Evolutionary conservation across 2,329 filamentous ascomycete genomes (phyloP).

Genomic region (Penicillium sp.): DNA sequence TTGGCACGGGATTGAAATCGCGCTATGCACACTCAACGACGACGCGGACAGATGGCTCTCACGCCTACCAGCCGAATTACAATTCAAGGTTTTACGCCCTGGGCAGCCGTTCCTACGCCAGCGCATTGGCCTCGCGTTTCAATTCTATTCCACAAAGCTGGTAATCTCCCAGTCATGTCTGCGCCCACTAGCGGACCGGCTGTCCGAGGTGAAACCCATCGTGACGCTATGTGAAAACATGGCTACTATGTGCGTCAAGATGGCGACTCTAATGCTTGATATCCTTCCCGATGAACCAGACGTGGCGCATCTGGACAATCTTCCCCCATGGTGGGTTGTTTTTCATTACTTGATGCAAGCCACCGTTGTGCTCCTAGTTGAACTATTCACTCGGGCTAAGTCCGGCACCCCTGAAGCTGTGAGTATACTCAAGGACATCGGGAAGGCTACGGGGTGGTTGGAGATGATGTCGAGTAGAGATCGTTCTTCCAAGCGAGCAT

Average conservation of each 20-base stretch:
- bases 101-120: constrained; percentile 30
- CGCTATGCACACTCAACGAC: constrained; percentile 34
- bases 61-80: constrained; percentile 37
- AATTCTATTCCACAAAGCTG: constrained; percentile 45
- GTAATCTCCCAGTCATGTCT: constrained; percentile 46
- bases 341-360: neutral
- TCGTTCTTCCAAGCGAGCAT: neutral
- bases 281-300: neutral
- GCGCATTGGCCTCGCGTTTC: constrained; percentile 39
- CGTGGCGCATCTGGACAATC: neutral
- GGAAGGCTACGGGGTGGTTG: neutral
- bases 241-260: neutral
- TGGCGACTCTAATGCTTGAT: neutral
- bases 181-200: constrained; percentile 32
- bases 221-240: neutral
- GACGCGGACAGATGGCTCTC: constrained; percentile 41
- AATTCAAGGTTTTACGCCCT: constrained; percentile 30
- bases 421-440: neutral
- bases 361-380: neutral
- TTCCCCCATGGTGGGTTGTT: neutral
- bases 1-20: constrained; percentile 36
- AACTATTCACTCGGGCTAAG: neutral
- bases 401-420: neutral
- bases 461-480: neutral
- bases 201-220: neutral